Evolutionary conservation across 2,329 filamentous ascomycete genomes (phyloP), one percentile per base, ranked within the genome.

Genomic region (Coniochaeta sp.): DNA sequence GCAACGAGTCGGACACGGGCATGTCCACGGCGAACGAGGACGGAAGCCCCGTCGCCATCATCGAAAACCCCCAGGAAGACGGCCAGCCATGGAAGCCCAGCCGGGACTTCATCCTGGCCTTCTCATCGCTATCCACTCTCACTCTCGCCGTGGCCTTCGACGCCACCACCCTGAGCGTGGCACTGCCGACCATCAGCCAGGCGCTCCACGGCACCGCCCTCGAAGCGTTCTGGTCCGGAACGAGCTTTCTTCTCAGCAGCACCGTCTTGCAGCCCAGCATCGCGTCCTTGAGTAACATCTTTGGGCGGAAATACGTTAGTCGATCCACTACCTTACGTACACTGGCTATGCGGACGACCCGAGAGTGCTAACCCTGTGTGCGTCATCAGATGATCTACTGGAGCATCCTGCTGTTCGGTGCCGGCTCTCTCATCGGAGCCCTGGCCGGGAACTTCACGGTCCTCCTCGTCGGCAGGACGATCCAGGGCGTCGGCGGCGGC

Each of bases 181-280:
- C 86, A 4, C 71, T 88, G 34, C 81, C 77, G 4, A 78, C 77
- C 44, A 82, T 85, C 61, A 78, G 81, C n/a, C 64, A 70, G 8
- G 78, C 78, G 22, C 74, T 86, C 7, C 64, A 75, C 30, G 82
- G 82, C 50, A 78, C 76, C 0, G 82, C 81, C 2, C 80, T 83
- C 55, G 77, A 89, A 71, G 84, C 86, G 0, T 90, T 90, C 67
- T 90, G 87, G 88, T 81, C 85, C 14, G 88, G 87, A 1, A 90
- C 88, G 4, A 85, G 84, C 17, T 91, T 89, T 64, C 75, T 91
- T 4, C 79, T 91, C 5, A 83, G 86, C 3, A 85, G 82, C 60
- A 85, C 87, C 0, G 81, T 86, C 34, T 77, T 83, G 38, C 81
- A 86, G 63, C 84, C 83, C 8, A 69, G 71, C 12, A 65, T 77